A percentile compares a stretch with the other conserved stretches of the same genome.
Conservation (phyloP, 352 stramenopile genomes). For the Hyphochytrium catenoides region DNA sequence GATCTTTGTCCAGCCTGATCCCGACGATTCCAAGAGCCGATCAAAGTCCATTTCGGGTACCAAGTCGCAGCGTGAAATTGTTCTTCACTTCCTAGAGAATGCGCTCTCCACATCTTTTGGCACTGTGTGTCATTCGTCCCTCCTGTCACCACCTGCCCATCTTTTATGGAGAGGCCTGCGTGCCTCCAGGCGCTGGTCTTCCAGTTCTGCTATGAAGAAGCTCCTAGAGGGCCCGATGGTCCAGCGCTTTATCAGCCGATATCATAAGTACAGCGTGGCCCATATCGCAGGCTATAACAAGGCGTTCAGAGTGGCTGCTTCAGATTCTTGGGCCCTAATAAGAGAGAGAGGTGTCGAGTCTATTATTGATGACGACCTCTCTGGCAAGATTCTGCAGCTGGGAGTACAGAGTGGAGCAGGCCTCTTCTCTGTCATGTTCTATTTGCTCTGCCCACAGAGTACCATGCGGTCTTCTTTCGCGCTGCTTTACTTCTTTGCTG, state of each 20-base stretch:
- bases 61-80: no score
- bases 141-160: constrained; percentile 42
- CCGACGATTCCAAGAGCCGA: no score
- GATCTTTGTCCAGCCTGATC: no score
- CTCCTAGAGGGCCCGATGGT: constrained; percentile 29
- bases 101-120: constrained; percentile 42
- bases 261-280: constrained; percentile 59
- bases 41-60: no score
- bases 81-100: constrained; percentile 33
- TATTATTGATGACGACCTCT: constrained; percentile 56
- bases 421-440: constrained; percentile 33
- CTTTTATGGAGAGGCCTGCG: constrained; percentile 44
- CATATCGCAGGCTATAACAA: constrained; percentile 54
- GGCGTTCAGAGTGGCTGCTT: constrained; percentile 39
- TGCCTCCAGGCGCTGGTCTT: constrained; percentile 8
- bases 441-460: constrained; percentile 17
- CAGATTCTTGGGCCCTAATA: constrained; percentile 44
- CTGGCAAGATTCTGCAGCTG: constrained; percentile 38
- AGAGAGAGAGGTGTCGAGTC: constrained; percentile 46
- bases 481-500: constrained; percentile 35
- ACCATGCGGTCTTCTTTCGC: constrained; percentile 30
- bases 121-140: constrained; percentile 50
- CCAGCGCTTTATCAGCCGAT: constrained; percentile 46
- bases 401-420: constrained; percentile 46
- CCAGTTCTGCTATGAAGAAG: no score